These are phyloP conservation scores for Sequoia sempervirens DNA, from an alignment of 75 land plant genomes.

Conservation along the genomic window DNA sequence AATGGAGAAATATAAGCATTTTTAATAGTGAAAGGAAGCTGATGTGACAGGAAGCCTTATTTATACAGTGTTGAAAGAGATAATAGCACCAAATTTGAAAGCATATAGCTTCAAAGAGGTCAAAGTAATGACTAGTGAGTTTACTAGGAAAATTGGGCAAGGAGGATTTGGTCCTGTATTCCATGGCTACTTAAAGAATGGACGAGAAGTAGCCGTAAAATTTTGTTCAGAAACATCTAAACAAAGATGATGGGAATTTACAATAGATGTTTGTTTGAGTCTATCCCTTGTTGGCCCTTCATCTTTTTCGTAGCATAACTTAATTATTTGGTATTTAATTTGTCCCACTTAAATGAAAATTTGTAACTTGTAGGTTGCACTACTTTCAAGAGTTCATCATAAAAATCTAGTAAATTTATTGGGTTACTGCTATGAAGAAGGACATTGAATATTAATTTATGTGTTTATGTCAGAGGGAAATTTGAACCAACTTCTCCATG, in stretches of 20 bases:
- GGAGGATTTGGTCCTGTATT: constrained; percentile 54
- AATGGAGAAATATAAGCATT: neutral
- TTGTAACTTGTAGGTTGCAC: constrained; percentile 22
- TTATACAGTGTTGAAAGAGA: neutral
- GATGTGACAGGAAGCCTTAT: neutral
- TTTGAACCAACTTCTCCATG: constrained; percentile 11
- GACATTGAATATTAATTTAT: constrained; percentile 7
- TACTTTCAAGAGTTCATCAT: constrained; percentile 43
- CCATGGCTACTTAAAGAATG: constrained; percentile 27
- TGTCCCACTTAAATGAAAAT: too few relatives aligned
- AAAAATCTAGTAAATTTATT: constrained; percentile 40
- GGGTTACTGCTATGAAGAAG: constrained; percentile 40
- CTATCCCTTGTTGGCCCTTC: neutral
- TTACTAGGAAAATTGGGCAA: constrained; percentile 23
- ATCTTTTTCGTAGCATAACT: too few relatives aligned
- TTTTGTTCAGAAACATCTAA: constrained; percentile 21
- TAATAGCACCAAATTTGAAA: constrained; percentile 3
- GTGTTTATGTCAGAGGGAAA: constrained; percentile 12
- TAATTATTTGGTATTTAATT: too few relatives aligned
- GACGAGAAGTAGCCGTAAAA: constrained; percentile 38
- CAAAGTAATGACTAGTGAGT: constrained; percentile 25
- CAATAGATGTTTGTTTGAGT: constrained; percentile 17
- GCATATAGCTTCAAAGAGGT: constrained; percentile 16
- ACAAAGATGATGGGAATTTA: constrained; percentile 30
- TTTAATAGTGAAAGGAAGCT: neutral